phyloP scores from a whole-genome alignment of 2,329 filamentous ascomycete genomes.

The Claviceps pusilla region DNA sequence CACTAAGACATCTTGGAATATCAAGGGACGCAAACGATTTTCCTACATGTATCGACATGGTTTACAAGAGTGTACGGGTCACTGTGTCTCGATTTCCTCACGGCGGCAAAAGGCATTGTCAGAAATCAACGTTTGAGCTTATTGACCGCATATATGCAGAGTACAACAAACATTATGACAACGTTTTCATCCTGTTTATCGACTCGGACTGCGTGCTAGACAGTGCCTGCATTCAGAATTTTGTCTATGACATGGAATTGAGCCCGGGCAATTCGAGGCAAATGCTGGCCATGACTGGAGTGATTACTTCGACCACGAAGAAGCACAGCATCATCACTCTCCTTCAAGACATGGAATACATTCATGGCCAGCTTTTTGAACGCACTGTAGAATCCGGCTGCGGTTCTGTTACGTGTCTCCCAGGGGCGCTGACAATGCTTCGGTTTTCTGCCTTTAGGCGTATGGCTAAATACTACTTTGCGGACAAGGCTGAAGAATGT shows the following conservation, averaged over 20 bases:
- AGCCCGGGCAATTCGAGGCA: conserved; percentile 82
- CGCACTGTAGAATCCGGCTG: conserved; percentile 89
- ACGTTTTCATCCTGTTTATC: conserved; percentile 91
- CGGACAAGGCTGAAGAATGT: conserved; percentile 88
- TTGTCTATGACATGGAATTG: conserved; percentile 96
- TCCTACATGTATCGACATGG: conserved; percentile 79
- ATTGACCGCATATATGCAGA: conserved; percentile 85
- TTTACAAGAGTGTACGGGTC: conserved; percentile 66
- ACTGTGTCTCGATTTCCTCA: conserved; percentile 87
- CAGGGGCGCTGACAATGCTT: conserved; percentile 86
- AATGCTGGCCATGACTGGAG: conserved; percentile 94
- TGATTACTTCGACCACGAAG: conserved; percentile 86
- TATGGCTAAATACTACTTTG: conserved; percentile 98
- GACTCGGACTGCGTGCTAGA: conserved; percentile 95
- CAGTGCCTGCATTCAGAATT: conserved; percentile 83
- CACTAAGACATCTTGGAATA: conserved; percentile 71
- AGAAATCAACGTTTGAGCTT: conserved; percentile 83
- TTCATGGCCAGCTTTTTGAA: conserved; percentile 92
- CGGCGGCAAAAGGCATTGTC: conserved; percentile 84
- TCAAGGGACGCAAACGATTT: conserved; percentile 62
- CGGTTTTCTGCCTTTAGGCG: conserved; percentile 90
- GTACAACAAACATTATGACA: conserved; percentile 76
- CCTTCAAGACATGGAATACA: conserved; percentile 94
- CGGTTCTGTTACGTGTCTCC: conserved; percentile 85
- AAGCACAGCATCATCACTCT: conserved; percentile 82